phyloP scores from a whole-genome alignment of 768 basidiomycete genomes.

The Mycena amicta region DNA sequence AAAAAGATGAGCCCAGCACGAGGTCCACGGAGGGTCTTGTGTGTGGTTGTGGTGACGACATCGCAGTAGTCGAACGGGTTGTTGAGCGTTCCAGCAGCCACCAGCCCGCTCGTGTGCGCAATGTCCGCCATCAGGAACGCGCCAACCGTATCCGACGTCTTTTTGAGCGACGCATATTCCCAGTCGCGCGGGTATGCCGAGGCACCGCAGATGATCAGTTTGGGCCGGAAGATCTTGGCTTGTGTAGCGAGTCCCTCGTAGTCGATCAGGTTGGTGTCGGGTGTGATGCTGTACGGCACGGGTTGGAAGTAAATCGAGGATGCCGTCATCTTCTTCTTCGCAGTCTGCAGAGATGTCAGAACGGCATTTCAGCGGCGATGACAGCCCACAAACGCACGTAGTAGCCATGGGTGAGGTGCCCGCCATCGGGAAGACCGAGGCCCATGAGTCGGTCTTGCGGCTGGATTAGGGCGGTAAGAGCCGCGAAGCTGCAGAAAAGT shows the following conservation, averaged over 20 bases:
- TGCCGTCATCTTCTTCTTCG: conserved; percentile 99
- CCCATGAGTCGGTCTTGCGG: conserved; percentile 99
- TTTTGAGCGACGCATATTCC: conserved; percentile 86
- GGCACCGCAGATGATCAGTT: conserved; percentile 94
- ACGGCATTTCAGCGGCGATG: conserved; percentile 14
- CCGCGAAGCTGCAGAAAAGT: conserved; percentile 75
- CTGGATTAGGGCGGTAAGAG: conserved; percentile 92
- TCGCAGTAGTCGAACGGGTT: conserved; percentile 96
- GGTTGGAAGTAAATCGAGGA: conserved; percentile 99
- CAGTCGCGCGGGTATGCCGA: conserved; percentile 99
- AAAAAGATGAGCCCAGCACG: conserved; percentile 99
- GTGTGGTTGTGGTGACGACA: conserved; percentile 98
- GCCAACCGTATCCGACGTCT: conserved; percentile 83
- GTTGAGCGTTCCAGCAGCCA: conserved; percentile 88
- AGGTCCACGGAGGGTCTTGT: conserved; percentile 98
- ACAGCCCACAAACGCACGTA: conserved; percentile 59
- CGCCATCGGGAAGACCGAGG: conserved; percentile 96
- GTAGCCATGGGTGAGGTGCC: conserved; percentile 96
- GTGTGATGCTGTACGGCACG: conserved; percentile 86
- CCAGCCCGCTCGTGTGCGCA: conserved; percentile 94
- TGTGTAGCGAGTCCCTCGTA: conserved; percentile 79
- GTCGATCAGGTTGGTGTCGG: conserved; percentile 86
- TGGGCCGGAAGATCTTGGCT: conserved; percentile 94
- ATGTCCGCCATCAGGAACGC: conserved; percentile 96
- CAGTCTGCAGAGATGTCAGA: conserved; percentile 56